Evolutionary conservation across 805 yeast species (phyloP).

Genomic region (Candida chilensis): DNA sequence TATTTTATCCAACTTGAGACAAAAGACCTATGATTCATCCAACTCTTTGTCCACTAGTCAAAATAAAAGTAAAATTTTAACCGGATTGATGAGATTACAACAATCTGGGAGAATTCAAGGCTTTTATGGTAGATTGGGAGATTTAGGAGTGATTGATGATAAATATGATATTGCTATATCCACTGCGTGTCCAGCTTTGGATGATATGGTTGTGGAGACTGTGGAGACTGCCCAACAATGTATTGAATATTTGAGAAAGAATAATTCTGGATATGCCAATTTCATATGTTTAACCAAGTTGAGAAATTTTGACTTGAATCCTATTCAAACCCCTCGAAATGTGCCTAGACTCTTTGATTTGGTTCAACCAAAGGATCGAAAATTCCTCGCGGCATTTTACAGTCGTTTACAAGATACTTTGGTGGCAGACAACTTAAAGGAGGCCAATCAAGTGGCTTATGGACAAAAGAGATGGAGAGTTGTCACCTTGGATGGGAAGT

Average conservation of each 20-base stretch:
- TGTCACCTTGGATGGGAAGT: slow-evolving; percentile 85
- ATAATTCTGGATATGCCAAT: slow-evolving; percentile 80
- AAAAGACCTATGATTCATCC: slow-evolving; percentile 58
- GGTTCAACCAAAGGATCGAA: slow-evolving; percentile 54
- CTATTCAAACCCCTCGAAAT: slow-evolving; percentile 62
- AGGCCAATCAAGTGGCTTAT: slow-evolving; percentile 85
- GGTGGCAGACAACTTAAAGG: slow-evolving; percentile 69
- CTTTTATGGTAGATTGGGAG: slow-evolving; percentile 86
- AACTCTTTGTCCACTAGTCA: slow-evolving; percentile 46
- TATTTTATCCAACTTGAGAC: slow-evolving; percentile 45
- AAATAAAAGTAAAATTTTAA: slow-evolving; percentile 65
- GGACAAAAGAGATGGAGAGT: slow-evolving; percentile 77
- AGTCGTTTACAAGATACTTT: slow-evolving; percentile 81
- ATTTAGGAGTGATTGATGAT: slow-evolving; percentile 83
- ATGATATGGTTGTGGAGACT: slow-evolving; percentile 86
- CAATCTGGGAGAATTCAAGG: slow-evolving; percentile 80
- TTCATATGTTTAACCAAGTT: slow-evolving; percentile 76
- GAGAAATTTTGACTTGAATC: slow-evolving; percentile 47
- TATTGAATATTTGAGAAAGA: slow-evolving; percentile 74
- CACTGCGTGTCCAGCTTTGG: slow-evolving; percentile 86
- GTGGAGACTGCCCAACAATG: slow-evolving; percentile 52
- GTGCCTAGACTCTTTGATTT: slow-evolving; percentile 83
- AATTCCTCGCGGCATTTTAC: slow-evolving; percentile 81
- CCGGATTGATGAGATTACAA: slow-evolving; percentile 59
- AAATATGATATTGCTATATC: slow-evolving; percentile 89